A percentile compares a stretch with the other conserved stretches of the same genome.
Evolutionary conservation across 148 eudicot genomes (phyloP).

Genomic region (Tetragonia tetragonoides): DNA sequence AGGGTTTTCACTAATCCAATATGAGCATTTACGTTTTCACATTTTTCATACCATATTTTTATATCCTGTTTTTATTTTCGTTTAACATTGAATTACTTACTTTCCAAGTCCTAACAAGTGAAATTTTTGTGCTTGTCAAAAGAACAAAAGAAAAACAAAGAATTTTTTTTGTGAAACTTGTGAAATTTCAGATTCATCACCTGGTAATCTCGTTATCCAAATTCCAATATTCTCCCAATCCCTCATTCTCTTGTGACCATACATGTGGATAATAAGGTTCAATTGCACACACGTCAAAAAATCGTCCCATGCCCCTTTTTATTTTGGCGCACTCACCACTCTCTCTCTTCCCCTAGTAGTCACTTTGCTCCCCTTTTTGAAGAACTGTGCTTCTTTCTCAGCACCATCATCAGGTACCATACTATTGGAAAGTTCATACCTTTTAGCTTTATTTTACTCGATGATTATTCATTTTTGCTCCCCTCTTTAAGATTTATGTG

Average conservation of each 20-base stretch:
- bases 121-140: no score
- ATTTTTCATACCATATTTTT: no score
- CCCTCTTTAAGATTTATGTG: not conserved
- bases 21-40: no score
- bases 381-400: not conserved
- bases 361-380: not conserved
- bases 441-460: not conserved
- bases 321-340: not conserved
- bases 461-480: not conserved
- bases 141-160: no score
- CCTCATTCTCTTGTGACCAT: not conserved
- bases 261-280: slow-evolving; percentile 16
- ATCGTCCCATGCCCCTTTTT: not conserved
- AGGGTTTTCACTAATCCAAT: no score
- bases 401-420: slow-evolving; percentile 9
- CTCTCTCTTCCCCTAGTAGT: not conserved
- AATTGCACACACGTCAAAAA: not conserved
- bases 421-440: not conserved
- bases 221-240: slow-evolving; percentile 10
- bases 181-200: not conserved
- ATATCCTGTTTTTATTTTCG: no score
- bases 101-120: no score
- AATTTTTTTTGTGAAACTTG: not conserved
- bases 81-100: no score
- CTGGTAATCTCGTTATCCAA: slow-evolving; percentile 10